A percentile compares a stretch with the other conserved stretches of the same genome.
phyloP scores from a whole-genome alignment of 371 early-diverging fungal species.

The Rhizomucor pusillus region DNA sequence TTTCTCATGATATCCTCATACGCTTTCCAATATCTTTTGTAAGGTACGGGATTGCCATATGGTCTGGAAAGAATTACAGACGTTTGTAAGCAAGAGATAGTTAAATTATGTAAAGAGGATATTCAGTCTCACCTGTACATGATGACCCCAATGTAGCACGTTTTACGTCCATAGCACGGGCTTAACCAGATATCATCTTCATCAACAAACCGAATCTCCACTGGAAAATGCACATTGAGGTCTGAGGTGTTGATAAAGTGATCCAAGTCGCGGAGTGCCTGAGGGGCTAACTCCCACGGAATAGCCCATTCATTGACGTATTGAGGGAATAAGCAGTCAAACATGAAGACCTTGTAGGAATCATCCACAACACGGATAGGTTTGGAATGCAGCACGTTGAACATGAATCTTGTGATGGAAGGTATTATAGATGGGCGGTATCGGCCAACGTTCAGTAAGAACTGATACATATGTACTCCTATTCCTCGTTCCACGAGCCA shows the following conservation, averaged over 20 bases:
- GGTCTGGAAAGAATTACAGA: conserved; percentile 49
- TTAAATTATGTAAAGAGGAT: too few relatives aligned
- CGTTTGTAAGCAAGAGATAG: too few relatives aligned
- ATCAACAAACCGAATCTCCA: conserved; percentile 79
- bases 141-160: conserved; percentile 83
- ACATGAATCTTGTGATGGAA: conserved; percentile 53
- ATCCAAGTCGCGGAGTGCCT: conserved; percentile 62
- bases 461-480: conserved; percentile 67
- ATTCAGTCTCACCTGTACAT: conserved; percentile 64
- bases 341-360: conserved; percentile 75
- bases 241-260: conserved; percentile 53
- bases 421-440: conserved; percentile 63
- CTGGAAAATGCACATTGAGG: conserved; percentile 72
- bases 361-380: conserved; percentile 58
- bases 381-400: conserved; percentile 42
- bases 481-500: conserved; percentile 55
- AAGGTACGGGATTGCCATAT: conserved; percentile 67
- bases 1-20: conserved; percentile 79
- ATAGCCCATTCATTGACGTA: conserved; percentile 89
- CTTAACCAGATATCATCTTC: conserved; percentile 80
- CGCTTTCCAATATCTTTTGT: conserved; percentile 73
- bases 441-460: conserved; percentile 60
- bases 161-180: conserved; percentile 65
- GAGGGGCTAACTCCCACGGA: conserved; percentile 61
- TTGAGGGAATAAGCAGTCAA: conserved; percentile 84